Conservation (phyloP, 495 filamentous ascomycete species). For the Friedmanniomyces simplex region DNA sequence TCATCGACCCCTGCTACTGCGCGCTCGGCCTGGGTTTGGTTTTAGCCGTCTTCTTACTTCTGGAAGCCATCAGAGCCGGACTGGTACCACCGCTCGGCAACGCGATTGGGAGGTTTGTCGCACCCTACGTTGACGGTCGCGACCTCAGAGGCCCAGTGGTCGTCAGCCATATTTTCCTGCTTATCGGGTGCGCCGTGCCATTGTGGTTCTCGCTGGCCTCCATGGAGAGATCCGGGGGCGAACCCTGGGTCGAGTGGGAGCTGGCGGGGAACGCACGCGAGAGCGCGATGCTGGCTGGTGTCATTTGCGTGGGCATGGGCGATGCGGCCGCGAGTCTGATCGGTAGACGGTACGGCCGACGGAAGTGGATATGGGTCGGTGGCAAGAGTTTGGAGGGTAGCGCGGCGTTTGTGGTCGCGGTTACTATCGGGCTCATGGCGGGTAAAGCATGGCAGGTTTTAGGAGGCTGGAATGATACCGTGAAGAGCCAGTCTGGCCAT, state of each 20-base stretch:
- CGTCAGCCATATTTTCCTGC: conserved; percentile 87
- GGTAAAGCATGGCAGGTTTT: conserved; percentile 64
- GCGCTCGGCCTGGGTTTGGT: conserved; percentile 65
- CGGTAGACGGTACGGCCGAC: conserved; percentile 72
- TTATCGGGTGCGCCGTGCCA: conserved; percentile 92
- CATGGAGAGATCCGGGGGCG: conserved; percentile 42
- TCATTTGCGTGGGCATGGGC: conserved; percentile 89
- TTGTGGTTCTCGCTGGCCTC: conserved; percentile 78
- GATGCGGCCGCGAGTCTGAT: conserved; percentile 92
- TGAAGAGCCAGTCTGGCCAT: conserved; percentile 14
- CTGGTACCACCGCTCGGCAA: conserved; percentile 82
- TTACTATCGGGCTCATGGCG: conserved; percentile 59
- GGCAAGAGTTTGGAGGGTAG: conserved; percentile 93
- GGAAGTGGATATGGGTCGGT: conserved; percentile 94
- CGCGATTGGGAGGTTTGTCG: conserved; percentile 72
- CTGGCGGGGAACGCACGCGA: conserved; percentile 45
- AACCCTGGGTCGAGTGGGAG: conserved; percentile 60
- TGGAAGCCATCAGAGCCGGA: conserved; percentile 80
- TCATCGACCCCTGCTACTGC: conserved; percentile 73
- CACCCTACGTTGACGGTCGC: conserved; percentile 88
- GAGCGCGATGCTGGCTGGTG: conserved; percentile 77
- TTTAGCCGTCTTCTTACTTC: conserved; percentile 70
- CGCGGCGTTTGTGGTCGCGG: conserved; percentile 70
- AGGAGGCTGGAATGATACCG: conserved; percentile 53
- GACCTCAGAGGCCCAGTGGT: conserved; percentile 91